These are phyloP conservation scores for Pelargonium cotyledonis DNA, from an alignment of 441 rosid genomes.

Conservation along the genomic window DNA sequence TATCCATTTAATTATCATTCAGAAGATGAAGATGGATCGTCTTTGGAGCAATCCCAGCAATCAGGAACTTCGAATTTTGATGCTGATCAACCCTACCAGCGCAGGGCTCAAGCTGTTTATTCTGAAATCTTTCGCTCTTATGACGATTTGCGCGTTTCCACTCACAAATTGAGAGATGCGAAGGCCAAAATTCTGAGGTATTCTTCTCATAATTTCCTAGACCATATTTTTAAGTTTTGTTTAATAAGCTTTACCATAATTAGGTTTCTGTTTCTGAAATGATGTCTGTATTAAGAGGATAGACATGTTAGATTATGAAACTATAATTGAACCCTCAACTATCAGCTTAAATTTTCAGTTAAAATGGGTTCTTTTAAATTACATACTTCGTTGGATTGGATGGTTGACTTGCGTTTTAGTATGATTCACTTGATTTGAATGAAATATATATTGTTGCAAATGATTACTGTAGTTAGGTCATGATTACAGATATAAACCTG, in stretches of 20 bases:
- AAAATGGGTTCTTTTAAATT: no score
- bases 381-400: no score
- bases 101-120: conserved; percentile 29
- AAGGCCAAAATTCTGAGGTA: conserved; percentile 54
- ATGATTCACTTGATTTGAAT: no score
- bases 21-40: conserved; percentile 15
- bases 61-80: conserved; percentile 21
- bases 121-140: conserved; percentile 44
- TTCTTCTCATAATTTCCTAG: neutral
- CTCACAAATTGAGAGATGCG: conserved; percentile 31
- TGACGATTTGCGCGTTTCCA: conserved; percentile 27
- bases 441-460: no score
- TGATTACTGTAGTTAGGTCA: neutral
- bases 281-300: no score
- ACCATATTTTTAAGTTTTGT: neutral
- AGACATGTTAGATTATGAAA: no score
- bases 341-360: no score
- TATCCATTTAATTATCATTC: no score
- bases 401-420: no score
- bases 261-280: no score
- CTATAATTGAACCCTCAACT: no score
- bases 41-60: conserved; percentile 1
- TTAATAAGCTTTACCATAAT: neutral
- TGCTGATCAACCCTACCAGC: conserved; percentile 15
- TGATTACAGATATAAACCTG: conserved; percentile 50